These are phyloP conservation scores for Citrus hindsii DNA, from an alignment of 345 rosid genomes.

Conservation along the genomic window DNA sequence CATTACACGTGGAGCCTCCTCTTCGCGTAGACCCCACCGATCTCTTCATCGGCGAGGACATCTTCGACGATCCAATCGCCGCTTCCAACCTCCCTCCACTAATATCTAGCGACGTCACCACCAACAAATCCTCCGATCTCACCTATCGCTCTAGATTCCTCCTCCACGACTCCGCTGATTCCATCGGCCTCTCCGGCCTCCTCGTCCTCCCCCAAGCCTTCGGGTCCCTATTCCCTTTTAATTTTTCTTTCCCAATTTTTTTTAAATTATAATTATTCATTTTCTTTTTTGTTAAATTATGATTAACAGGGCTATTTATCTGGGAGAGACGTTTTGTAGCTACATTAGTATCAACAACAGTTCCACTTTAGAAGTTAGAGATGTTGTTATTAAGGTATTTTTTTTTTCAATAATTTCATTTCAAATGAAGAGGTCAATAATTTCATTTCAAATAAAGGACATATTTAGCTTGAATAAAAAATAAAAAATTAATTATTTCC, in stretches of 20 bases:
- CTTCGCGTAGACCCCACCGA: slow-evolving; percentile 82
- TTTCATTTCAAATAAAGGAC: background rate
- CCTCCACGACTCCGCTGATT: slow-evolving; percentile 64
- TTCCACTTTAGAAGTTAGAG: slow-evolving; percentile 80
- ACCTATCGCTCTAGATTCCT: slow-evolving; percentile 65
- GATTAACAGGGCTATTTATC: slow-evolving; percentile 67
- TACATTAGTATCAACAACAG: slow-evolving; percentile 89
- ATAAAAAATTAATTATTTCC: background rate
- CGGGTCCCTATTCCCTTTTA: slow-evolving; percentile 40
- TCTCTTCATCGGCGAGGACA: slow-evolving; percentile 89
- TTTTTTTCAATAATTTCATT: background rate
- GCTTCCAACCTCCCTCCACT: slow-evolving; percentile 57
- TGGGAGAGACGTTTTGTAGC: slow-evolving; percentile 96
- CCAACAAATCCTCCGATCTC: slow-evolving; percentile 48
- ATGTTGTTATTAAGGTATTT: slow-evolving; percentile 68
- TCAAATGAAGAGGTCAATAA: too few relatives aligned
- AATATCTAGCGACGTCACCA: slow-evolving; percentile 24
- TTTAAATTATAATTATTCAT: background rate
- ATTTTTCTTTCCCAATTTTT: slow-evolving; percentile 5
- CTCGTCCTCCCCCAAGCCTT: slow-evolving; percentile 97
- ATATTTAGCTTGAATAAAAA: background rate
- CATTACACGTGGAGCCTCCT: slow-evolving; percentile 80
- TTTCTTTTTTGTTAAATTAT: background rate
- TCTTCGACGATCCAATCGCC: slow-evolving; percentile 77
- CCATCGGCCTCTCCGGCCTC: slow-evolving; percentile 90